phyloP scores from a whole-genome alignment of 2,329 filamentous ascomycete species.

The Zymoseptoria pseudotritici region DNA sequence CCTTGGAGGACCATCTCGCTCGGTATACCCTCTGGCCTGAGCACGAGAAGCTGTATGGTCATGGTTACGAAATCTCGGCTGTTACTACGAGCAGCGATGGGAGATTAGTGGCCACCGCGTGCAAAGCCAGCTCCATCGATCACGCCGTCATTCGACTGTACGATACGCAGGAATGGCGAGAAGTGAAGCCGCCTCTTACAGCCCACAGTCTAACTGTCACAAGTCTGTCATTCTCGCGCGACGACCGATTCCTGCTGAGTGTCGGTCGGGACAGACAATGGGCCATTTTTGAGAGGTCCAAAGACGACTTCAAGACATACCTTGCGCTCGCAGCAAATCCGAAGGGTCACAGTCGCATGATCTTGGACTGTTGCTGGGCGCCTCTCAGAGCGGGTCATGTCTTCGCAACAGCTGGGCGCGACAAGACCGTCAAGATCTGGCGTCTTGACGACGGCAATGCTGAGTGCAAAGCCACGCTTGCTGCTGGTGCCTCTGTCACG shows the following conservation, averaged over 20 bases:
- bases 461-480: conserved; percentile 20
- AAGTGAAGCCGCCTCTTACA: conserved; percentile 73
- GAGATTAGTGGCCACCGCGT: conserved; percentile 76
- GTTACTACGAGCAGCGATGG: conserved; percentile 72
- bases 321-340: conserved; percentile 57
- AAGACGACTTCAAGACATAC: conserved; percentile 42
- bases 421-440: conserved; percentile 70
- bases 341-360: conserved; percentile 89
- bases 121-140: conserved; percentile 83
- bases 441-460: conserved; percentile 22
- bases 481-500: conserved; percentile 26
- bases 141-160: conserved; percentile 92
- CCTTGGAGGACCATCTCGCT: conserved; percentile 81
- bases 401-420: conserved; percentile 85
- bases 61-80: conserved; percentile 93
- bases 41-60: conserved; percentile 91
- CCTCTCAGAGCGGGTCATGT: conserved; percentile 40
- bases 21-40: conserved; percentile 94
- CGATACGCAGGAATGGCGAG: conserved; percentile 78
- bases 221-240: conserved; percentile 67
- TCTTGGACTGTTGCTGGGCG: conserved; percentile 80
- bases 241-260: conserved; percentile 70
- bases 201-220: conserved; percentile 84
- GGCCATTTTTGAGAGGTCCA: conserved; percentile 63
- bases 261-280: conserved; percentile 90